Conservation (phyloP, 2,329 filamentous ascomycete species). For the Colletotrichum endophyticum region DNA sequence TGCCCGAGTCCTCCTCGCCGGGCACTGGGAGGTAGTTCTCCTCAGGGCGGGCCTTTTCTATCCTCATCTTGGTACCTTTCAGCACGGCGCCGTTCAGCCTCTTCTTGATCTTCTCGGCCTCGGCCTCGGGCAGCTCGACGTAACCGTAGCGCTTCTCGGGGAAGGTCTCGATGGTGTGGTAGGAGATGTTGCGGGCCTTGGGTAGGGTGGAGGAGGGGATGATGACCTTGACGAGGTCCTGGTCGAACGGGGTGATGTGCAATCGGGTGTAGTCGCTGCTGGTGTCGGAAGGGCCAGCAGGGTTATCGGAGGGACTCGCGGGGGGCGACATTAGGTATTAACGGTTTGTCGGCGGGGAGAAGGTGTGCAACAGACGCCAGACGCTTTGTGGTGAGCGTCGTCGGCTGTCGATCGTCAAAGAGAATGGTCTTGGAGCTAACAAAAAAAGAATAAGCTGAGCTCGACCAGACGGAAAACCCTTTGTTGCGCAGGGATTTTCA, state of each 20-base stretch:
- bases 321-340: conserved; percentile 13
- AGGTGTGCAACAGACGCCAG: background rate
- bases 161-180: conserved; percentile 83
- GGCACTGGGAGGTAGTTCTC: conserved; percentile 48
- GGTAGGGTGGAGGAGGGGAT: conserved; percentile 71
- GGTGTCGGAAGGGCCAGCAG: conserved; percentile 8
- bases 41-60: conserved; percentile 79
- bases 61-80: conserved; percentile 82
- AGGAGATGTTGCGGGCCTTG: conserved; percentile 82
- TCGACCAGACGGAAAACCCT: conserved; percentile 16
- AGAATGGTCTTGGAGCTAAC: background rate
- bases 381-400: background rate
- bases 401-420: conserved; percentile 3
- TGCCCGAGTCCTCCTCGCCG: conserved; percentile 35
- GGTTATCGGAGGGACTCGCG: background rate
- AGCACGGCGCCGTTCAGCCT: conserved; percentile 88
- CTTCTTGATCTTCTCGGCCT: conserved; percentile 89
- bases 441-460: background rate
- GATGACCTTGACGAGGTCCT: conserved; percentile 74
- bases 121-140: conserved; percentile 78
- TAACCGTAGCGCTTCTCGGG: conserved; percentile 92
- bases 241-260: conserved; percentile 87
- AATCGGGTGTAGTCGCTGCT: conserved; percentile 59
- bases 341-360: background rate
- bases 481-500: conserved; percentile 24